Percentiles rank a stretch among this genome's conserved stretches.
Conservation (phyloP, 768 basidiomycete genomes). For the Rhizopogon vulgaris region DNA sequence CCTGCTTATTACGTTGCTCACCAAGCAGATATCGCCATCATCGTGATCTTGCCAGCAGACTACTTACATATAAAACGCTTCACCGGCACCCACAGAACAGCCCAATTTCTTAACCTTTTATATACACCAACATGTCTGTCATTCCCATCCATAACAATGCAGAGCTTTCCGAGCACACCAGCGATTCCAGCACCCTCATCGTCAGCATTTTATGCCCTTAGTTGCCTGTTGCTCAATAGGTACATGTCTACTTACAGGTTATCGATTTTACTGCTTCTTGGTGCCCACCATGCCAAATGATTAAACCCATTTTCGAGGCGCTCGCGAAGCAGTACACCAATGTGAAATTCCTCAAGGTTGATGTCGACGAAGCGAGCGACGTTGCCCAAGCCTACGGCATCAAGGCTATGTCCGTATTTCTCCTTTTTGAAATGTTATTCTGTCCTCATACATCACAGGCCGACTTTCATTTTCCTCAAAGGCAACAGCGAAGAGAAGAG, state of each 20-base stretch:
- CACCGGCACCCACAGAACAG: not conserved
- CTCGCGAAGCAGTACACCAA: slow-evolving; percentile 61
- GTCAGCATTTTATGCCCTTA: not conserved
- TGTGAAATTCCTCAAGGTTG: slow-evolving; percentile 82
- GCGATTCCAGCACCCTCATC: not conserved
- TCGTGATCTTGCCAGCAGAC: not conserved
- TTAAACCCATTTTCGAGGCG: slow-evolving; percentile 70
- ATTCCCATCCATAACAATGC: too few species aligned
- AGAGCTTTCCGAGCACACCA: not conserved
- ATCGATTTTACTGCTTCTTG: slow-evolving; percentile 18
- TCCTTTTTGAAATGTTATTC: not conserved
- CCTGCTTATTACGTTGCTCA: not conserved
- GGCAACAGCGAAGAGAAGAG: slow-evolving; percentile 61
- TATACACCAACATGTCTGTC: too few species aligned
- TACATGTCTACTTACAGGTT: not conserved
- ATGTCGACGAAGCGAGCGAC: slow-evolving; percentile 61
- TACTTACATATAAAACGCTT: not conserved
- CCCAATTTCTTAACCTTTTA: not conserved
- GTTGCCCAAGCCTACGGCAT: slow-evolving; percentile 60
- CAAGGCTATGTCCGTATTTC: slow-evolving; percentile 58
- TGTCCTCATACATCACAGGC: slow-evolving; percentile 39
- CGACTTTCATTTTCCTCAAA: slow-evolving; percentile 76
- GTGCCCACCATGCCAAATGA: slow-evolving; percentile 84
- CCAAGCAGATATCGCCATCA: too few species aligned
- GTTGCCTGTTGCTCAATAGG: not conserved